Evolutionary conservation across 768 basidiomycete genomes (phyloP).

Genomic region (Boletus vermiculosoides): DNA sequence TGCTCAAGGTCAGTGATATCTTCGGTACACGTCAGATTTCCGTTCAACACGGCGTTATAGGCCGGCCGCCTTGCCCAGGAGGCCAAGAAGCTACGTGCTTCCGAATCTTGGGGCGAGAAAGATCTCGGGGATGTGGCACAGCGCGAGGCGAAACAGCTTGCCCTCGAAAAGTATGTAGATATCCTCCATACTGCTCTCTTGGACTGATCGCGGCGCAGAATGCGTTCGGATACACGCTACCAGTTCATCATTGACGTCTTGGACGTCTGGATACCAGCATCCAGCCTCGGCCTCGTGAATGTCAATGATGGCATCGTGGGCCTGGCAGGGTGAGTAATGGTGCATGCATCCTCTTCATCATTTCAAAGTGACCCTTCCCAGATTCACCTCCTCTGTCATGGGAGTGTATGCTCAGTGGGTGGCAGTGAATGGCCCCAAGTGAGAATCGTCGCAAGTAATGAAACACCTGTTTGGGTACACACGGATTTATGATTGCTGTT

Average conservation of each 20-base stretch:
- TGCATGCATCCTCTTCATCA: not conserved
- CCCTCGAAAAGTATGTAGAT: slow-evolving; percentile 49
- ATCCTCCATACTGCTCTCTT: not conserved
- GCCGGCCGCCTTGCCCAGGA: slow-evolving; percentile 62
- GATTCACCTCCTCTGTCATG: slow-evolving; percentile 69
- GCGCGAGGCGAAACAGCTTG: slow-evolving; percentile 60
- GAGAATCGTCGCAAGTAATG: slow-evolving; percentile 10
- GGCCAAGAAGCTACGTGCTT: slow-evolving; percentile 47
- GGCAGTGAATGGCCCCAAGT: slow-evolving; percentile 45
- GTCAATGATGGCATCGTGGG: slow-evolving; percentile 87
- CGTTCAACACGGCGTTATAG: slow-evolving; percentile 33
- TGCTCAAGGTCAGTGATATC: slow-evolving; percentile 56
- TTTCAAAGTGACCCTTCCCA: slow-evolving; percentile 28
- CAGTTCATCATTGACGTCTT: slow-evolving; percentile 84
- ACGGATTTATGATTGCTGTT: not conserved
- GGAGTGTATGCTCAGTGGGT: slow-evolving; percentile 68
- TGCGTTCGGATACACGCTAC: slow-evolving; percentile 62
- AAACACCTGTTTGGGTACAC: not conserved
- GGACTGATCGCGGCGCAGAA: slow-evolving; percentile 37
- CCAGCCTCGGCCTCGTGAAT: slow-evolving; percentile 68
- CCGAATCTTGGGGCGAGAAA: slow-evolving; percentile 57
- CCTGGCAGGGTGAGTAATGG: slow-evolving; percentile 68
- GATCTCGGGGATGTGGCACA: slow-evolving; percentile 63
- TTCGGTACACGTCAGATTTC: not conserved
- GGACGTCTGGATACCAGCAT: slow-evolving; percentile 90